A percentile compares a stretch with the other conserved stretches of the same genome.
Conservation (phyloP, 108 stramenopile species). For the Hondaea fermentalgiana region DNA sequence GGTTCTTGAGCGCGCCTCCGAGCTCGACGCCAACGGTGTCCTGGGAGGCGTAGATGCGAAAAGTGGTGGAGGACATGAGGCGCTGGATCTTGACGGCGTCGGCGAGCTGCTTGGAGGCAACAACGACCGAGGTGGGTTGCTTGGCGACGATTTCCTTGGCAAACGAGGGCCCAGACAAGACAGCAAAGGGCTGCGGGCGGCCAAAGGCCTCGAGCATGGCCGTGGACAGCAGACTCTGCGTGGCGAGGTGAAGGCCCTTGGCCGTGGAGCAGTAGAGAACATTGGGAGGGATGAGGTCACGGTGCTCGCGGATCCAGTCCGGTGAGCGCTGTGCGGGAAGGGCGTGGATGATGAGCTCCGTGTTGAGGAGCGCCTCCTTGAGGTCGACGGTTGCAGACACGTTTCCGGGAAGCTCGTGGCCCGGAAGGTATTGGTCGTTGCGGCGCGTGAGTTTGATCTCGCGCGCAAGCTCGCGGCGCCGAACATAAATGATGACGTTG, state of each 20-base stretch:
- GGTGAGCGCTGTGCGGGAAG: constrained; percentile 64
- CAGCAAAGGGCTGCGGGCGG: constrained; percentile 63
- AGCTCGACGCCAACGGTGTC: constrained; percentile 64
- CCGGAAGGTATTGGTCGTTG: constrained; percentile 64
- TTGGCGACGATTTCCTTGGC: constrained; percentile 69
- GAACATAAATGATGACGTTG: constrained; percentile 52
- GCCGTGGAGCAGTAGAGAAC: constrained; percentile 59
- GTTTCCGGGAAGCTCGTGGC: constrained; percentile 50
- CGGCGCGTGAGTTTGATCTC: constrained; percentile 45
- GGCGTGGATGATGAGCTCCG: constrained; percentile 54
- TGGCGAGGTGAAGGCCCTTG: constrained; percentile 68
- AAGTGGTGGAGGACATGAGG: constrained; percentile 18
- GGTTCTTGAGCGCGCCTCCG: constrained; percentile 76
- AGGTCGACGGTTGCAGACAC: constrained; percentile 43
- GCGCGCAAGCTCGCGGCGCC: constrained; percentile 44
- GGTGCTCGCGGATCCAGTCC: constrained; percentile 53
- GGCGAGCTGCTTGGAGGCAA: constrained; percentile 58
- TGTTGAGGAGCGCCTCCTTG: constrained; percentile 21
- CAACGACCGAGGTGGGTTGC: constrained; percentile 67
- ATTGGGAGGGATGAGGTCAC: constrained; percentile 45
- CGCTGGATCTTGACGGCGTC: constrained; percentile 36
- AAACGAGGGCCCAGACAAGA: constrained; percentile 72
- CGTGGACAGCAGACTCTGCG: constrained; percentile 51
- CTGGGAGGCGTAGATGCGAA: constrained; percentile 67
- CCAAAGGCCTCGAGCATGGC: constrained; percentile 56